phyloP scores from a whole-genome alignment of 345 rosid species.

The Syzygium jambos region DNA sequence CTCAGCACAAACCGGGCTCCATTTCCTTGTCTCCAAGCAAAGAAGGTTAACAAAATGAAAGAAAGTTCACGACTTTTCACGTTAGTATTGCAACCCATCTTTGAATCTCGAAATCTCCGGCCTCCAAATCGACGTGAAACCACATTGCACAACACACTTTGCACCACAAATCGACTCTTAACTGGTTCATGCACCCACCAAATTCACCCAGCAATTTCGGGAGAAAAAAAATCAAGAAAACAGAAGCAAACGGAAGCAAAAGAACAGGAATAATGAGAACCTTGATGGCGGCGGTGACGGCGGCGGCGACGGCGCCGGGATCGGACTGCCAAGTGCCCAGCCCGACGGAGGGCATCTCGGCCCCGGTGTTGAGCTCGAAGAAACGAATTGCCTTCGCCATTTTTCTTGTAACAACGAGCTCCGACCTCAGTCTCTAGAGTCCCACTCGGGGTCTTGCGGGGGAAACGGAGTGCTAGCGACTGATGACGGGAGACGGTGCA shows the following conservation, averaged over 20 bases:
- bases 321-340: slow-evolving; percentile 35
- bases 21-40: background rate
- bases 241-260: background rate
- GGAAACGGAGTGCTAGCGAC: background rate
- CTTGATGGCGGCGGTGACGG: slow-evolving; percentile 19
- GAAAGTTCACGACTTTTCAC: background rate
- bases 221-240: background rate
- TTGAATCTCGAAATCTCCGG: background rate
- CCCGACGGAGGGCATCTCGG: slow-evolving; percentile 42
- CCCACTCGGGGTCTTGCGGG: background rate
- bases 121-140: background rate
- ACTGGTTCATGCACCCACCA: background rate
- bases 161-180: background rate
- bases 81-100: background rate
- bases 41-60: background rate
- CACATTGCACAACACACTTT: background rate
- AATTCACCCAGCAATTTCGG: background rate
- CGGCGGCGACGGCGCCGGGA: slow-evolving; percentile 17
- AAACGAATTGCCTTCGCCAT: slow-evolving; percentile 22
- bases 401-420: background rate
- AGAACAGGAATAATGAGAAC: background rate
- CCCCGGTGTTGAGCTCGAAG: slow-evolving; percentile 41
- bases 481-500: background rate
- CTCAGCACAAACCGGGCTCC: background rate
- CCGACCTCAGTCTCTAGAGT: background rate